A percentile compares a stretch with the other conserved stretches of the same genome.
phyloP scores from a whole-genome alignment of 805 yeast genomes.

The Diddensiella transvaalensis region DNA sequence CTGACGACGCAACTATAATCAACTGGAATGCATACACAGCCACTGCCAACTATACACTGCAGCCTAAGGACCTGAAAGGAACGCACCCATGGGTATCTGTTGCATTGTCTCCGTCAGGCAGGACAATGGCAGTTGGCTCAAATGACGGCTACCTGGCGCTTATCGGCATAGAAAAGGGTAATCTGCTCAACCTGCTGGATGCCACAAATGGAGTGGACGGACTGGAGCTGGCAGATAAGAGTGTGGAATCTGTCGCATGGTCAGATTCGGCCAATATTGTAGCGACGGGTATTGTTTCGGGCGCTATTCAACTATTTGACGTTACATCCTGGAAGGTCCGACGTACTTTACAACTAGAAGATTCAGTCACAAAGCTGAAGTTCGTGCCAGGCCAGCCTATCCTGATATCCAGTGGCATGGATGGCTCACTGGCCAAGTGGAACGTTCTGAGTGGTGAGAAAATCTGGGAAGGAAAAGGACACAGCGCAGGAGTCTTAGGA shows the following conservation, averaged over 20 bases:
- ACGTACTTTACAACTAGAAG: constrained; percentile 63
- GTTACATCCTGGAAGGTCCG: constrained; percentile 84
- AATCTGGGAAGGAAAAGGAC: constrained; percentile 80
- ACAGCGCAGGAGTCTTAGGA: constrained; percentile 89
- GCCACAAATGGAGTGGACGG: constrained; percentile 52
- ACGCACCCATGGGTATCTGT: constrained; percentile 88
- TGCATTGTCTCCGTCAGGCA: constrained; percentile 45
- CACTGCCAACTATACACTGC: constrained; percentile 50
- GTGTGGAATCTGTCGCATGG: constrained; percentile 83
- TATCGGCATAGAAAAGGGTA: constrained; percentile 72
- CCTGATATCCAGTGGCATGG: constrained; percentile 72
- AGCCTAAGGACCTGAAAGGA: constrained; percentile 59
- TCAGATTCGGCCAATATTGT: constrained; percentile 58
- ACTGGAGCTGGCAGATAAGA: constrained; percentile 45
- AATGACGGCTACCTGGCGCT: constrained; percentile 83
- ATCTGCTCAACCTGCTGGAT: constrained; percentile 61
- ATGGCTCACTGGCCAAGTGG: constrained; percentile 82
- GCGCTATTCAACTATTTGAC: constrained; percentile 79
- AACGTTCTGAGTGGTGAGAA: constrained; percentile 83
- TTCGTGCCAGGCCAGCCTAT: constrained; percentile 54
- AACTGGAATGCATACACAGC: constrained; percentile 88
- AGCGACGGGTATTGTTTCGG: constrained; percentile 88
- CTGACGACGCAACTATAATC: constrained; percentile 83
- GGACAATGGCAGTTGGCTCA: constrained; percentile 72
- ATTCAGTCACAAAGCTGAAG: constrained; percentile 75